A percentile compares a stretch with the other conserved stretches of the same genome.
These are phyloP conservation scores for Clausena lansium DNA, from an alignment of 345 rosid genomes.

Conservation along the genomic window DNA sequence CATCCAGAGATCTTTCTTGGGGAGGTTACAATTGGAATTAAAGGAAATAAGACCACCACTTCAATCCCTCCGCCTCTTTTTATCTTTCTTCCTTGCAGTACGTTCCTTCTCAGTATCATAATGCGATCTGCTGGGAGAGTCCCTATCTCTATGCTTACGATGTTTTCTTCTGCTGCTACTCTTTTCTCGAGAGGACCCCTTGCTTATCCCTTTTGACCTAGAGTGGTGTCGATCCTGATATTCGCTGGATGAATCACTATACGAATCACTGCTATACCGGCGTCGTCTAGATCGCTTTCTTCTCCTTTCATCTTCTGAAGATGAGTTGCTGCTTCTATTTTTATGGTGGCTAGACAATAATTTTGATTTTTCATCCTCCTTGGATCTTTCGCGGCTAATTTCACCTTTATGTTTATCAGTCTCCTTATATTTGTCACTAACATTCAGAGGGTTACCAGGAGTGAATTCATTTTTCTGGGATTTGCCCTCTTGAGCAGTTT, in stretches of 20 bases:
- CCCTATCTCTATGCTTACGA: conserved; percentile 40
- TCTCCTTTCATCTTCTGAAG: conserved; percentile 62
- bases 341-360: conserved; percentile 20
- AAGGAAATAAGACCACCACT: not conserved
- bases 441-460: conserved; percentile 9
- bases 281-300: conserved; percentile 42
- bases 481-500: conserved; percentile 23
- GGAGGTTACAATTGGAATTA: not conserved
- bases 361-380: conserved; percentile 35
- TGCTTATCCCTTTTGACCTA: conserved; percentile 55
- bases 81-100: conserved; percentile 43
- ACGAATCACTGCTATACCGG: conserved; percentile 48
- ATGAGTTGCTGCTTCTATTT: conserved; percentile 33
- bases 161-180: conserved; percentile 61
- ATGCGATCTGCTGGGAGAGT: conserved; percentile 41
- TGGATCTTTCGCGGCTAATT: conserved; percentile 6
- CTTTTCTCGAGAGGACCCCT: conserved; percentile 55
- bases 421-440: conserved; percentile 17
- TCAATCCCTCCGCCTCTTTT: conserved; percentile 42
- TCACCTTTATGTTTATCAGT: conserved; percentile 23
- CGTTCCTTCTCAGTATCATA: conserved; percentile 33
- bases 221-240: conserved; percentile 40
- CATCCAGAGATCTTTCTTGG: not conserved
- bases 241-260: conserved; percentile 56
- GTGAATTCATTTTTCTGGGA: conserved; percentile 17